These are phyloP conservation scores for Mortierella sp. DNA, from an alignment of 371 early-diverging fungal genomes.

Conservation along the genomic window DNA sequence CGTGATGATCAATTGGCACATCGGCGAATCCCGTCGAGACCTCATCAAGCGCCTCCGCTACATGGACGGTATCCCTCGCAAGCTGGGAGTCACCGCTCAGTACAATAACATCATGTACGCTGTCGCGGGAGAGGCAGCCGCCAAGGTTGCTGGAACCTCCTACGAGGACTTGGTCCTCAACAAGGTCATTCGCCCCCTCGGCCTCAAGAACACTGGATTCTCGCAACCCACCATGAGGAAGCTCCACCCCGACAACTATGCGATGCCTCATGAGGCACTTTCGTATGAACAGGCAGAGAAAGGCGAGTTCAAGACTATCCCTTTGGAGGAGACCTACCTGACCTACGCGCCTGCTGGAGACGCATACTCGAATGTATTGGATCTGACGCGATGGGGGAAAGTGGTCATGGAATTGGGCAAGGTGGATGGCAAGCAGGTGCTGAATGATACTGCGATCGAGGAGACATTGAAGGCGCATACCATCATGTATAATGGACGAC, in stretches of 20 bases:
- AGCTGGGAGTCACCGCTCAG: neutral
- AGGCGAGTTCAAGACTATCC: neutral
- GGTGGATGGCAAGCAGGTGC: conserved; percentile 21
- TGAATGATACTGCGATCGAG: conserved; percentile 12
- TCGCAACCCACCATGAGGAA: neutral
- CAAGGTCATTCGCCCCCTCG: conserved; percentile 17
- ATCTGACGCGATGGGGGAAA: conserved; percentile 22
- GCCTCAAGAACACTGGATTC: conserved; percentile 2
- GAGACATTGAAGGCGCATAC: conserved; percentile 12
- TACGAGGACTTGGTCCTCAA: conserved; percentile 13
- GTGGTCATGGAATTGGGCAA: conserved; percentile 2
- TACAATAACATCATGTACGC: conserved; percentile 17
- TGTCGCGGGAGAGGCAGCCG: conserved; percentile 27
- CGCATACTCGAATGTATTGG: conserved; percentile 23
- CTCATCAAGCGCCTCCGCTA: conserved; percentile 18
- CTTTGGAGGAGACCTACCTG: neutral
- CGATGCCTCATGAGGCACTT: neutral
- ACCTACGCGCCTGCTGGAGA: conserved; percentile 21
- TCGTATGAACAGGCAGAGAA: neutral
- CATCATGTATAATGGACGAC: neutral
- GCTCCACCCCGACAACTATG: conserved; percentile 4
- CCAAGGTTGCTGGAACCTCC: neutral
- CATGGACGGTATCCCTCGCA: neutral
- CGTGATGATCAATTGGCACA: neutral
- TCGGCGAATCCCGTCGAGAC: neutral